Conservation (phyloP, 306 rosid species). For the Corylus americana region DNA sequence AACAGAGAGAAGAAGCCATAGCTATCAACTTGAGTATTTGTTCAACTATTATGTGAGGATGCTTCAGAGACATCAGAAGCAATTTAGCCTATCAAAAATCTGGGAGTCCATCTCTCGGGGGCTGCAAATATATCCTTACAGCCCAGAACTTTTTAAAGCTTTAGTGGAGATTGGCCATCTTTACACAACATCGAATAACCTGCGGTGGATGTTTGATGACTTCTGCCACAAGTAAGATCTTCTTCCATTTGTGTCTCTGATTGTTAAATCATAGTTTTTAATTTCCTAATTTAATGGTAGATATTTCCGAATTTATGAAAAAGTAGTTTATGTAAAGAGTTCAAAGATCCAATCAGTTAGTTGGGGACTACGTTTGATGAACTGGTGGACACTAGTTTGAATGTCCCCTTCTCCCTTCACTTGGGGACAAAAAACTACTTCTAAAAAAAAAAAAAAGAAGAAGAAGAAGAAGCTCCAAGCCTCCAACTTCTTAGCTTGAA, state of each 20-base stretch:
- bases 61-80: slow-evolving; percentile 65
- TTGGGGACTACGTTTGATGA: no score
- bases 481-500: background rate
- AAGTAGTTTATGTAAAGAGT: background rate
- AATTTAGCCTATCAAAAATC: slow-evolving; percentile 57
- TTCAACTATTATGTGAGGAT: slow-evolving; percentile 76
- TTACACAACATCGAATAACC: slow-evolving; percentile 68
- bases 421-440: no score
- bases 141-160: slow-evolving; percentile 69
- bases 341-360: background rate
- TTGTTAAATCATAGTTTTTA: background rate
- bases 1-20: slow-evolving; percentile 82
- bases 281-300: background rate
- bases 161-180: slow-evolving; percentile 68
- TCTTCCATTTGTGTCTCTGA: slow-evolving; percentile 3
- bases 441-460: no score
- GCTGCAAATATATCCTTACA: slow-evolving; percentile 78
- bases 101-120: slow-evolving; percentile 79
- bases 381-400: no score
- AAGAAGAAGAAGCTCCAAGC: background rate
- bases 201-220: slow-evolving; percentile 79
- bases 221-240: slow-evolving; percentile 67
- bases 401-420: no score
- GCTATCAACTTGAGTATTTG: slow-evolving; percentile 76
- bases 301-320: background rate